Conservation (phyloP, 2,329 filamentous ascomycete genomes). For the Aureobasidium sp. region DNA sequence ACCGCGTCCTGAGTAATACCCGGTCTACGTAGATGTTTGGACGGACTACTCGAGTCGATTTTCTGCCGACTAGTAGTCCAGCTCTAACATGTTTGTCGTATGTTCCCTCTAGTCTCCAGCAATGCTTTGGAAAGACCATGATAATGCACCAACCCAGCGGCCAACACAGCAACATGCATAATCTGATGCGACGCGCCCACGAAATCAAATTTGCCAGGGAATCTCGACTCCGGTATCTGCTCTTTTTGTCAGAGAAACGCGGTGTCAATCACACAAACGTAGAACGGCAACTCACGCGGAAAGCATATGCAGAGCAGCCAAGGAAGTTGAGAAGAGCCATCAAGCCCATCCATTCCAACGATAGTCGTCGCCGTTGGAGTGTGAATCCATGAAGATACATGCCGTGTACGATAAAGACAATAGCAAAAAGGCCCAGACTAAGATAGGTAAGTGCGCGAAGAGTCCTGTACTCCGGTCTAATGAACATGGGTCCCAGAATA, state of each 20-base stretch:
- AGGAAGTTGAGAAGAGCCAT: slow-evolving; percentile 18
- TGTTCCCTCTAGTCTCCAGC: background rate
- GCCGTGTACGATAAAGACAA: slow-evolving; percentile 18
- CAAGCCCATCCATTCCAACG: slow-evolving; percentile 19
- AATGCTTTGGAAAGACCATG: slow-evolving; percentile 16
- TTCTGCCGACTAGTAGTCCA: too few relatives aligned
- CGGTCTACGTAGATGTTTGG: too few relatives aligned
- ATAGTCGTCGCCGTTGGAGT: slow-evolving; percentile 14
- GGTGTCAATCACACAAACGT: background rate
- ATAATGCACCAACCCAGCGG: slow-evolving; percentile 19
- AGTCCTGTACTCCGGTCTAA: slow-evolving; percentile 15
- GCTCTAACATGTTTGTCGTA: background rate
- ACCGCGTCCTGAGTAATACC: background rate
- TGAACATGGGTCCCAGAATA: slow-evolving; percentile 18
- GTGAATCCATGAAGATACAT: slow-evolving; percentile 18
- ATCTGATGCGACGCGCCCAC: slow-evolving; percentile 20
- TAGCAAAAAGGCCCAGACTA: slow-evolving; percentile 17
- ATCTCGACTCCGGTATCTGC: slow-evolving; percentile 18
- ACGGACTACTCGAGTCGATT: too few relatives aligned
- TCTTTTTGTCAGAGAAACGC: background rate
- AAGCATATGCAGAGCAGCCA: slow-evolving; percentile 17
- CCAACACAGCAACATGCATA: slow-evolving; percentile 19
- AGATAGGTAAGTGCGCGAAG: slow-evolving; percentile 18
- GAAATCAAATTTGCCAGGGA: slow-evolving; percentile 18
- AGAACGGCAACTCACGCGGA: slow-evolving; percentile 12